phyloP scores from a whole-genome alignment of 169 alveolate species.

The Plasmodium malariae region DNA sequence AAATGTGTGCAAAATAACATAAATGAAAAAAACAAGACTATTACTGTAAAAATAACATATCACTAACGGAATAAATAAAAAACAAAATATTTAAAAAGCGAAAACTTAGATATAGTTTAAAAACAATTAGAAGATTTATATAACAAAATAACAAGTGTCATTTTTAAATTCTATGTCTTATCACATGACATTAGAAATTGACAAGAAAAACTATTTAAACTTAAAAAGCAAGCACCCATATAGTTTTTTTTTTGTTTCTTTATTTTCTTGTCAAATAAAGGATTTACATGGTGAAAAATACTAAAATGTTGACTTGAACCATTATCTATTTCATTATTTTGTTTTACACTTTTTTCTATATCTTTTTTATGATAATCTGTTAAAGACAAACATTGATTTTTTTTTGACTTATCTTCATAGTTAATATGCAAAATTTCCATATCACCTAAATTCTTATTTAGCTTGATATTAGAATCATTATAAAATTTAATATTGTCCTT shows the following conservation, averaged over 20 bases:
- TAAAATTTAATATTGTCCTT: constrained; percentile 10
- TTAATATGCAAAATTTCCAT: neutral
- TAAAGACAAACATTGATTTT: constrained; percentile 30
- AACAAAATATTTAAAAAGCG: constrained; percentile 11
- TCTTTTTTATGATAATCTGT: constrained; percentile 15
- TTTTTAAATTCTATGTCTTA: constrained; percentile 53
- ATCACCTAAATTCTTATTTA: constrained; percentile 9
- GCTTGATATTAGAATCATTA: constrained; percentile 11
- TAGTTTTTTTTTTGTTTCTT: constrained; percentile 51
- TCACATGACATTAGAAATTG: constrained; percentile 69
- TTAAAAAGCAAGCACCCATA: constrained; percentile 49
- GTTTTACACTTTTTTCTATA: neutral
- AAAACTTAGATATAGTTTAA: constrained; percentile 40
- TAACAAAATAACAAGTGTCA: constrained; percentile 5
- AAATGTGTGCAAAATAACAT: constrained; percentile 58
- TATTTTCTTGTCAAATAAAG: constrained; percentile 43
- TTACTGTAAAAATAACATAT: constrained; percentile 51
- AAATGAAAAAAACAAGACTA: constrained; percentile 17
- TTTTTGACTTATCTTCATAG: constrained; percentile 40
- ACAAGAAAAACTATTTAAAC: constrained; percentile 70
- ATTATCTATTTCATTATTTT: constrained; percentile 2
- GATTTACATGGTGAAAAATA: constrained; percentile 16
- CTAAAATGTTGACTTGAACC: constrained; percentile 19
- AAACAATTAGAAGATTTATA: constrained; percentile 26
- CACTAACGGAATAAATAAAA: constrained; percentile 35